These are phyloP conservation scores for Colletotrichum limetticola DNA, from an alignment of 2,329 filamentous ascomycete genomes.

Conservation along the genomic window DNA sequence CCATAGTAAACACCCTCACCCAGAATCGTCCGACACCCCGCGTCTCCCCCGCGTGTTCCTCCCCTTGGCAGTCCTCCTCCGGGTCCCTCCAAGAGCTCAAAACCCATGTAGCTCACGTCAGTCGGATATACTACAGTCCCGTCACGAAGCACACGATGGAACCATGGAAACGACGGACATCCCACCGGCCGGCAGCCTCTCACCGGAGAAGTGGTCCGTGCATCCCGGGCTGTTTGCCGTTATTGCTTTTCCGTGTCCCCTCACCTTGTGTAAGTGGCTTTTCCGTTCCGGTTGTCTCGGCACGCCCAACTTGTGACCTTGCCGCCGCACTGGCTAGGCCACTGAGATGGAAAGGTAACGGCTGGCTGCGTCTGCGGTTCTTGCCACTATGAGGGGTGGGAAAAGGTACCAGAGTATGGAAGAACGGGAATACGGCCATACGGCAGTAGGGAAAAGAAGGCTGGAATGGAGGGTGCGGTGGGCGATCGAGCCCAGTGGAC, in stretches of 20 bases:
- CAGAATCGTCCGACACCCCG: constrained; percentile 9
- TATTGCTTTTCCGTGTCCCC: constrained; percentile 18
- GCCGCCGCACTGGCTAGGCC: neutral
- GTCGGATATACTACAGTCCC: neutral
- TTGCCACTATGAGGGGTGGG: neutral
- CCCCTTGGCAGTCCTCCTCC: neutral
- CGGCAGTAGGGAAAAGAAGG: neutral
- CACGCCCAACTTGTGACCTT: constrained; percentile 6
- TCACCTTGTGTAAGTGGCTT: neutral
- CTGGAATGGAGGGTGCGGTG: constrained; percentile 1
- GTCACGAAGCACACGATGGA: neutral
- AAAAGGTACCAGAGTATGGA: too few species aligned
- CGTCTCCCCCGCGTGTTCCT: neutral
- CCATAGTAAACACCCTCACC: neutral
- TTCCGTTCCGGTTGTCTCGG: constrained; percentile 30
- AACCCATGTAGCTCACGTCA: neutral
- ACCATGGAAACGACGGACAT: neutral
- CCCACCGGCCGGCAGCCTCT: neutral
- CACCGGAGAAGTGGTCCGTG: constrained; percentile 13
- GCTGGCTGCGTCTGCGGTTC: neutral
- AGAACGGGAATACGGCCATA: too few species aligned
- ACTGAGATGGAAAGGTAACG: neutral
- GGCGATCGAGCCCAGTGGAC: neutral
- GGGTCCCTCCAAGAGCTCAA: neutral
- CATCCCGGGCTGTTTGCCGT: neutral